phyloP scores from a whole-genome alignment of 108 stramenopile genomes.

The Schizochytrium sp. region DNA sequence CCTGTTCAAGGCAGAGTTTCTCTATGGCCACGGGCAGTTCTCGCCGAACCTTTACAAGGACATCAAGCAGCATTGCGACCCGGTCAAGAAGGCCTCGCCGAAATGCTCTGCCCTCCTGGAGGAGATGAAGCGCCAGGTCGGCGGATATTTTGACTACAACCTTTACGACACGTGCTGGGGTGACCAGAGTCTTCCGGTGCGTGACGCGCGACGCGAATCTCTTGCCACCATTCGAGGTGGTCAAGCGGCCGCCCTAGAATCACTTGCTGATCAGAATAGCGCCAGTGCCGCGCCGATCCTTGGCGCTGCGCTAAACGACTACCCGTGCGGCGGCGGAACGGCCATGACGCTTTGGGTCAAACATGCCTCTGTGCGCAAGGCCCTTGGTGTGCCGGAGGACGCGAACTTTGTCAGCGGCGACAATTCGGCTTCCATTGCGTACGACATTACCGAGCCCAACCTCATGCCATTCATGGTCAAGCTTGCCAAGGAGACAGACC shows the following conservation, averaged over 20 bases:
- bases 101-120: conserved; percentile 37
- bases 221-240: not conserved
- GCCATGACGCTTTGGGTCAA: conserved; percentile 51
- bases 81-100: conserved; percentile 5
- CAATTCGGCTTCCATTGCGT: conserved; percentile 48
- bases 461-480: conserved; percentile 45
- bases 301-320: conserved; percentile 28
- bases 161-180: conserved; percentile 65
- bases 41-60: conserved; percentile 45
- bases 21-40: conserved; percentile 66
- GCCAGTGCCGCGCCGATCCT: too few species aligned
- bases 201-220: not conserved
- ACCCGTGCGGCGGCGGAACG: conserved; percentile 52
- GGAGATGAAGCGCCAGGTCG: conserved; percentile 36
- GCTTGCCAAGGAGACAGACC: conserved; percentile 16
- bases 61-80: conserved; percentile 44
- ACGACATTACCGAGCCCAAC: conserved; percentile 59
- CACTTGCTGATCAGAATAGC: conserved; percentile 40
- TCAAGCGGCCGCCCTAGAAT: not conserved
- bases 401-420: conserved; percentile 53
- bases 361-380: conserved; percentile 42
- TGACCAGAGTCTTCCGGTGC: conserved; percentile 39
- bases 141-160: conserved; percentile 62
- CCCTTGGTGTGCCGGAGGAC: conserved; percentile 44
- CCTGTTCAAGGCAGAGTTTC: conserved; percentile 51